Percentiles rank a stretch among this genome's conserved stretches.
phyloP scores from a whole-genome alignment of 2,329 filamentous ascomycete genomes.

The Fusarium fracticaudum region DNA sequence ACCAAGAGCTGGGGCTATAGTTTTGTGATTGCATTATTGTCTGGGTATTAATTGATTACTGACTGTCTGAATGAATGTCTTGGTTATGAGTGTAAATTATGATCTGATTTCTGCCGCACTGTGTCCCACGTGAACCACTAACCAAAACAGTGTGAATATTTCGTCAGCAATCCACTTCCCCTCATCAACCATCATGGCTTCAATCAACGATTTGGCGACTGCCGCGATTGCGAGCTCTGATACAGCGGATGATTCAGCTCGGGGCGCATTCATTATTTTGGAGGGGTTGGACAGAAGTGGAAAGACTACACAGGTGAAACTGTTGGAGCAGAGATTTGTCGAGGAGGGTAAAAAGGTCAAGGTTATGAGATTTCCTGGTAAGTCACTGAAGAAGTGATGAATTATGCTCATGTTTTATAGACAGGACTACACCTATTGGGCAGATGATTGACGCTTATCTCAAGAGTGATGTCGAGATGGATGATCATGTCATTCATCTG shows the following conservation, averaged over 20 bases:
- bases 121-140: conserved; percentile 30
- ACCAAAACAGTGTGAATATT: conserved; percentile 31
- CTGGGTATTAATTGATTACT: background rate
- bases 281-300: conserved; percentile 91
- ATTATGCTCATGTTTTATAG: conserved; percentile 53
- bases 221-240: conserved; percentile 54
- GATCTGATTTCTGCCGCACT: conserved; percentile 16
- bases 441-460: conserved; percentile 88
- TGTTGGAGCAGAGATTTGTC: conserved; percentile 66
- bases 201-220: conserved; percentile 61
- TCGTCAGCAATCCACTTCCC: conserved; percentile 14
- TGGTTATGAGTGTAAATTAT: background rate
- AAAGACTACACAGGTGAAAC: conserved; percentile 88
- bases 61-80: background rate
- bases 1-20: conserved; percentile 44
- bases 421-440: conserved; percentile 85
- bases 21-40: conserved; percentile 17
- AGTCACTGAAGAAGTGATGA: conserved; percentile 33
- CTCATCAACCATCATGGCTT: conserved; percentile 50
- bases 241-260: background rate
- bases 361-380: conserved; percentile 68
- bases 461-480: conserved; percentile 74
- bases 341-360: conserved; percentile 60
- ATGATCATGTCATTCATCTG: conserved; percentile 90
- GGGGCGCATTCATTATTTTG: conserved; percentile 80